Evolutionary conservation across 2,329 filamentous ascomycete genomes (phyloP).

Genomic region (Colletotrichum sp.): DNA sequence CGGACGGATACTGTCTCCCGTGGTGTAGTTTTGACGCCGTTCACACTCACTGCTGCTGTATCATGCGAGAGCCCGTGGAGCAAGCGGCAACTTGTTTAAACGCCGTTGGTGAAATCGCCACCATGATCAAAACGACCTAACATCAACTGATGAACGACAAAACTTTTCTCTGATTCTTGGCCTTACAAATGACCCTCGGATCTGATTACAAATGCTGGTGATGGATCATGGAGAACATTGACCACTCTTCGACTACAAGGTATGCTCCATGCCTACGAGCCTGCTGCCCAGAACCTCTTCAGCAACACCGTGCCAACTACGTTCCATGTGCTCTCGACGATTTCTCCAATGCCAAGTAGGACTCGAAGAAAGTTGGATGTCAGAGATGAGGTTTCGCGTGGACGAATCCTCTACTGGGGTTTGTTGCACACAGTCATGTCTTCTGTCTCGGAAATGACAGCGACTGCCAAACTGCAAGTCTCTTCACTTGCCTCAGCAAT

Average conservation of each 20-base stretch:
- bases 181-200: not conserved
- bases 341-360: not conserved
- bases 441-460: too few relatives aligned
- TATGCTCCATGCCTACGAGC: fast-evolving
- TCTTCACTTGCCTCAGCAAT: too few relatives aligned
- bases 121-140: not conserved
- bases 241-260: fast-evolving
- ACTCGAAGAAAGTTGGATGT: not conserved
- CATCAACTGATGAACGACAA: fast-evolving
- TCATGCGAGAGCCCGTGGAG: not conserved
- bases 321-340: fast-evolving
- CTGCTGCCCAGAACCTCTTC: not conserved
- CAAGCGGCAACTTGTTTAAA: not conserved
- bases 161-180: fast-evolving
- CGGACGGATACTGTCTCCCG: fast-evolving
- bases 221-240: not conserved
- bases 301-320: fast-evolving
- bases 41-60: fast-evolving
- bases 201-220: fast-evolving
- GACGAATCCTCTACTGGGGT: not conserved
- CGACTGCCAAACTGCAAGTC: too few relatives aligned
- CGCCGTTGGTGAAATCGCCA: not conserved
- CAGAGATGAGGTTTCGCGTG: not conserved
- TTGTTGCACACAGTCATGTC: too few relatives aligned
- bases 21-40: not conserved